Conservation (phyloP, 352 stramenopile species). For the Globisporangium heterothallicum region DNA sequence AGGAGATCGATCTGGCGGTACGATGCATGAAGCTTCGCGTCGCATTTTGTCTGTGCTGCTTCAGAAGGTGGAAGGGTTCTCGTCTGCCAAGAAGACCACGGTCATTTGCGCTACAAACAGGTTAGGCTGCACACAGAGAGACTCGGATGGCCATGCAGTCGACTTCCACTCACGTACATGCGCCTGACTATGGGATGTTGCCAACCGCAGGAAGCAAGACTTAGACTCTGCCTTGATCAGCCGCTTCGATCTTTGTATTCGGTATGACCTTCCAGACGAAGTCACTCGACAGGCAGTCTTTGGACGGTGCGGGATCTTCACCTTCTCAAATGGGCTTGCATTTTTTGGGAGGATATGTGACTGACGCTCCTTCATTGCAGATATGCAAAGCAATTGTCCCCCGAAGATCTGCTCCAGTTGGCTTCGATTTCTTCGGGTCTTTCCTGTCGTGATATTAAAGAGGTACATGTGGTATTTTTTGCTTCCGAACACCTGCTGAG, state of each 20-base stretch:
- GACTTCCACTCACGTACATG: too few relatives aligned
- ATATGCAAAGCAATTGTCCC: conserved; percentile 87
- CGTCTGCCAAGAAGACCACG: conserved; percentile 89
- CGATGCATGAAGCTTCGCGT: conserved; percentile 91
- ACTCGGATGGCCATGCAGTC: too few relatives aligned
- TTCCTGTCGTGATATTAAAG: conserved; percentile 93
- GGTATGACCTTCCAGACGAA: conserved; percentile 87
- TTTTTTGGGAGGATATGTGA: too few relatives aligned
- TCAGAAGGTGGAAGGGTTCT: conserved; percentile 91
- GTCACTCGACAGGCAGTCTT: conserved; percentile 85
- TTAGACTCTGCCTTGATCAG: conserved; percentile 90
- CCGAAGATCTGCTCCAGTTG: conserved; percentile 70
- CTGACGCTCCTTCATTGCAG: conserved; percentile 20
- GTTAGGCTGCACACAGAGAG: conserved; percentile 20
- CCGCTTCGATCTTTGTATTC: conserved; percentile 91
- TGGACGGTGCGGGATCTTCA: conserved; percentile 43
- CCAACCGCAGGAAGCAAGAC: conserved; percentile 81
- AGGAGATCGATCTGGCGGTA: conserved; percentile 78
- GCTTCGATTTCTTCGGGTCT: conserved; percentile 76
- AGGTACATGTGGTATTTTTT: too few relatives aligned
- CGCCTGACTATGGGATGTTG: neutral
- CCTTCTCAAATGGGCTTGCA: too few relatives aligned
- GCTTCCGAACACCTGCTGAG: too few relatives aligned
- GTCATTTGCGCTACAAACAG: conserved; percentile 91
- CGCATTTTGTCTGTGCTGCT: conserved; percentile 90